Conservation (phyloP, 306 rosid genomes). For the Styphnolobium japonicum region DNA sequence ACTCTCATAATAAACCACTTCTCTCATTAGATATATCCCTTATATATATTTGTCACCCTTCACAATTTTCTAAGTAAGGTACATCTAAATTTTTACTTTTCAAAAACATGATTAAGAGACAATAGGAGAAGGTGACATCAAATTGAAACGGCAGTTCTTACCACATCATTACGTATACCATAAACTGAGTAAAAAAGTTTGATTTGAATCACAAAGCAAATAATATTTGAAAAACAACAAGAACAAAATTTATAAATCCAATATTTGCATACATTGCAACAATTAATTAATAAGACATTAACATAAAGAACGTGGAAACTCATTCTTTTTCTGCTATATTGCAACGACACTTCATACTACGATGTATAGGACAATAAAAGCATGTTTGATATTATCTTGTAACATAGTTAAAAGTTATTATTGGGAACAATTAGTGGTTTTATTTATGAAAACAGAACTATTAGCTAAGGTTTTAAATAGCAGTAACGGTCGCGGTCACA, state of each 20-base stretch:
- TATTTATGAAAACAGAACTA: too few relatives aligned
- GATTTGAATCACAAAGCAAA: constrained; percentile 74
- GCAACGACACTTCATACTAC: not conserved
- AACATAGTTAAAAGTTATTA: not conserved
- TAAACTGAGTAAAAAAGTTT: constrained; percentile 70
- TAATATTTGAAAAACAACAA: constrained; percentile 64
- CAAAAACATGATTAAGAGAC: not conserved
- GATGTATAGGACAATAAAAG: not conserved
- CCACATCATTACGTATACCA: constrained; percentile 74
- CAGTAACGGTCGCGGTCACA: too few relatives aligned
- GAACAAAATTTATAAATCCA: constrained; percentile 2
- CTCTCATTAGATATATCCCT: too few relatives aligned
- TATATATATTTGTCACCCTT: not conserved
- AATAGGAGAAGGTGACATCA: not conserved
- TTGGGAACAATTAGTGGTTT: not conserved
- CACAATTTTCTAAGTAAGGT: not conserved
- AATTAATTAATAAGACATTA: not conserved
- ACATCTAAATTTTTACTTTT: not conserved
- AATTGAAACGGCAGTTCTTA: constrained; percentile 39
- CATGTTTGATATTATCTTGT: not conserved
- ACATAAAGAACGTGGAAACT: not conserved
- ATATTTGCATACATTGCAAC: constrained; percentile 8
- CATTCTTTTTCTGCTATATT: not conserved
- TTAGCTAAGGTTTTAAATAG: too few relatives aligned
- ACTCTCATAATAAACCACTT: too few relatives aligned